Conservation (phyloP, 805 yeast species). For the Brettanomyces bruxellensis region DNA sequence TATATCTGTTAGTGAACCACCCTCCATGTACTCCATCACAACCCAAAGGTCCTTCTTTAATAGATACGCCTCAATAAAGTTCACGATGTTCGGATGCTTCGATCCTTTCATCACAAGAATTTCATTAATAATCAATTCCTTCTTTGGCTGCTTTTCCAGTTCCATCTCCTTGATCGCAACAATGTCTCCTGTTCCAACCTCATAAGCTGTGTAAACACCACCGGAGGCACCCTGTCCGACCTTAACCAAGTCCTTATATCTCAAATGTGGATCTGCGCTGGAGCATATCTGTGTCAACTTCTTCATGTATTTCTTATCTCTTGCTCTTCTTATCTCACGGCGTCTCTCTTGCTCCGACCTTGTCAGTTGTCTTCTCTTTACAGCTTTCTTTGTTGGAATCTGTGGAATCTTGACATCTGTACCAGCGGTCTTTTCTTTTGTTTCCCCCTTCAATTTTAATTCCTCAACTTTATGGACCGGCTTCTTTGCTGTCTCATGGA, state of each 20-base stretch:
- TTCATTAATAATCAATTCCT: constrained; percentile 90
- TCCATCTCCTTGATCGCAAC: constrained; percentile 98
- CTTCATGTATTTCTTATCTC: constrained; percentile 62
- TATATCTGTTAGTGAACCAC: constrained; percentile 93
- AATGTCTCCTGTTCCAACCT: constrained; percentile 39
- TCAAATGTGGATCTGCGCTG: constrained; percentile 70
- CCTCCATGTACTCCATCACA: constrained; percentile 98
- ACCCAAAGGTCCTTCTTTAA: constrained; percentile 87
- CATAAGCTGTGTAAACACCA: constrained; percentile 87
- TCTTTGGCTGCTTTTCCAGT: constrained; percentile 88
- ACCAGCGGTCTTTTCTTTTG: not conserved
- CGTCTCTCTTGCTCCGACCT: constrained; percentile 54
- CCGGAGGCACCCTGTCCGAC: constrained; percentile 99
- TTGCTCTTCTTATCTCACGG: constrained; percentile 68
- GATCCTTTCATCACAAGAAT: constrained; percentile 92
- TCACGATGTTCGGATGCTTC: constrained; percentile 86
- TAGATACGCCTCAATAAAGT: constrained; percentile 79
- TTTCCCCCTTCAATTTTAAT: not conserved
- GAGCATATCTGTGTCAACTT: constrained; percentile 71
- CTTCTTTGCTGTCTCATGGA: not conserved
- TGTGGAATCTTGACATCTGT: constrained; percentile 19
- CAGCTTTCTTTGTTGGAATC: constrained; percentile 13
- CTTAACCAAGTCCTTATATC: constrained; percentile 63
- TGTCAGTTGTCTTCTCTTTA: constrained; percentile 31
- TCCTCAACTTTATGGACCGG: not conserved